Evolutionary conservation across 192 early-diverging fungal genomes (phyloP).

Genomic region (Mortierella claussenii): DNA sequence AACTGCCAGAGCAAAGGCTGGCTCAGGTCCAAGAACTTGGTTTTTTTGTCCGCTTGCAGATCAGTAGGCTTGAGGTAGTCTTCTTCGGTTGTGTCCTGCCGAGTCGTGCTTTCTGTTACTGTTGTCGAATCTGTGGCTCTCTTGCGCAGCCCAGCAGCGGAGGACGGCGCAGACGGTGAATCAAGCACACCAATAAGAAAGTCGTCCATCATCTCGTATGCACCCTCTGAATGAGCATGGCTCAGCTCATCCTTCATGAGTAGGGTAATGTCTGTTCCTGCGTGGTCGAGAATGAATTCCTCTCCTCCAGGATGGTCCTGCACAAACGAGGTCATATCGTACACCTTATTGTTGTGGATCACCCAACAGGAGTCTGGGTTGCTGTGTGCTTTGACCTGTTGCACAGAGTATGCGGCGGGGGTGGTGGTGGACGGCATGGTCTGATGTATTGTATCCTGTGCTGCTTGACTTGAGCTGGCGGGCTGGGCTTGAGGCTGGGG

Average conservation of each 20-base stretch:
- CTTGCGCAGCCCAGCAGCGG: not conserved
- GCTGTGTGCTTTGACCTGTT: constrained; percentile 81
- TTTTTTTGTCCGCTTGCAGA: constrained; percentile 57
- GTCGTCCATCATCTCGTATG: constrained; percentile 88
- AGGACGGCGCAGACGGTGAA: not conserved
- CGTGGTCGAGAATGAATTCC: constrained; percentile 88
- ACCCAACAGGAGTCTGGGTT: constrained; percentile 83
- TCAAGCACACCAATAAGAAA: constrained; percentile 75
- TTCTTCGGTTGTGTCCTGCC: not conserved
- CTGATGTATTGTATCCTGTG: not conserved
- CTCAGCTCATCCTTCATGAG: constrained; percentile 80
- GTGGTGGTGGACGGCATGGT: not conserved
- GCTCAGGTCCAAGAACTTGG: constrained; percentile 83
- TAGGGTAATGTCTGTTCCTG: constrained; percentile 83
- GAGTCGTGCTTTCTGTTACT: not conserved
- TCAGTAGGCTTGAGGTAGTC: constrained; percentile 59
- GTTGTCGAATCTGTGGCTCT: not conserved
- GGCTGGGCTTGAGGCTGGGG: no score
- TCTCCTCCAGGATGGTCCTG: constrained; percentile 94
- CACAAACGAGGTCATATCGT: constrained; percentile 89
- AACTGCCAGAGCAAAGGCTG: constrained; percentile 89
- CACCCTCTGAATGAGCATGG: constrained; percentile 85
- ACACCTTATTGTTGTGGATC: constrained; percentile 81
- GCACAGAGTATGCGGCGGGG: constrained; percentile 52
- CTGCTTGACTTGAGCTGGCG: no score